Conservation (phyloP, 1,284 basidiomycete genomes). For the Cutaneotrichosporon sp. region DNA sequence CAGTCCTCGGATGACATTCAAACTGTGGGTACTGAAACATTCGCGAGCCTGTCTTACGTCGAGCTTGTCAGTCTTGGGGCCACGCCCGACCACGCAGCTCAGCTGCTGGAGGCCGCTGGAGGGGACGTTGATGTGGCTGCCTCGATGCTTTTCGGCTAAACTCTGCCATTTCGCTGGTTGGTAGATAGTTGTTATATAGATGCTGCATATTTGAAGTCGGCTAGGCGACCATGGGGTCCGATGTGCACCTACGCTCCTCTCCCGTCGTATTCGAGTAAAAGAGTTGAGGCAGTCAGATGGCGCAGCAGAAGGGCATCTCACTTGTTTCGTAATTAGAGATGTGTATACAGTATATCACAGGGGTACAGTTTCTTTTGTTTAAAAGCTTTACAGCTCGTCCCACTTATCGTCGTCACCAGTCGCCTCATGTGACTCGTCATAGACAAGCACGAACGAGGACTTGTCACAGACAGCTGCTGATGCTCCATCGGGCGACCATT, state of each 20-base stretch:
- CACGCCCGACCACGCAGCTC: conserved; percentile 66
- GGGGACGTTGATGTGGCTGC: conserved; percentile 87
- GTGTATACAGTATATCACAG: no score
- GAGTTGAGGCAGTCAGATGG: no score
- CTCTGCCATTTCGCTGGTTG: no score
- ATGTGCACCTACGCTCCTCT: no score
- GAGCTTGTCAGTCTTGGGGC: conserved; percentile 58
- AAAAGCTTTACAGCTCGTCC: background rate
- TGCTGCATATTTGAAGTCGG: no score
- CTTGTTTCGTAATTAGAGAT: no score
- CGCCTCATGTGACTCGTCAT: background rate
- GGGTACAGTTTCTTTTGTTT: no score
- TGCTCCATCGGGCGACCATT: conserved; percentile 37
- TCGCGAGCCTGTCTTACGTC: conserved; percentile 8
- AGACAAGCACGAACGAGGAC: background rate
- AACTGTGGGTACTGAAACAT: conserved; percentile 22
- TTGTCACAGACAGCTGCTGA: conserved; percentile 27
- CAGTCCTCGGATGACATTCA: conserved; percentile 20
- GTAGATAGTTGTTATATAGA: no score
- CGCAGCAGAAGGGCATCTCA: no score
- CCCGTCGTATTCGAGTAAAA: no score
- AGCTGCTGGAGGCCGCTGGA: conserved; percentile 67
- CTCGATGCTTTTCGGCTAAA: conserved; percentile 64
- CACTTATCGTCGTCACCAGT: background rate
- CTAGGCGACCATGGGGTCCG: no score